Conservation (phyloP, 1,139 yeast genomes). For the Protomyces inundatus region DNA sequence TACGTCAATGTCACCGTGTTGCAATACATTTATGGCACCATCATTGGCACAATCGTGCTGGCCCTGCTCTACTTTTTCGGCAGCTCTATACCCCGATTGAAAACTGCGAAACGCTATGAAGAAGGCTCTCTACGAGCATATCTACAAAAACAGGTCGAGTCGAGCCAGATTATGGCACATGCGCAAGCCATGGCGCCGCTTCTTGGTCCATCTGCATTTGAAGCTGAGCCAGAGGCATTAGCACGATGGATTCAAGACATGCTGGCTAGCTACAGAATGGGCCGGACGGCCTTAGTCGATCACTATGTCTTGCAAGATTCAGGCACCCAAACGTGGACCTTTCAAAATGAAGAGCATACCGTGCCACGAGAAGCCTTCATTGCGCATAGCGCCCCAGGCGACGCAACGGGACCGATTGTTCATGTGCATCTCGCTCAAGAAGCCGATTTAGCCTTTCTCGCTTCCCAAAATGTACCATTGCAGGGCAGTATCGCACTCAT, state of each 20-base stretch:
- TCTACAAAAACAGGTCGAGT: slow-evolving; percentile 6
- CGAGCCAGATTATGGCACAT: not conserved
- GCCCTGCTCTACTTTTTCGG: slow-evolving; percentile 15
- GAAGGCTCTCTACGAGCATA: slow-evolving; percentile 16
- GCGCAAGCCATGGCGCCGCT: slow-evolving; percentile 4
- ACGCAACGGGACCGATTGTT: slow-evolving; percentile 50
- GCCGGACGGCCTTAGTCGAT: slow-evolving; percentile 16
- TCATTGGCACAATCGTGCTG: slow-evolving; percentile 15
- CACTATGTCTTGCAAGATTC: slow-evolving; percentile 10
- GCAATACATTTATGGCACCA: slow-evolving; percentile 17
- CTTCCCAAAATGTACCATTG: slow-evolving; percentile 40
- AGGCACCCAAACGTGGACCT: not conserved
- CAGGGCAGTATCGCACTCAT: slow-evolving; percentile 53
- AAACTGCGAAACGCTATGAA: slow-evolving; percentile 3
- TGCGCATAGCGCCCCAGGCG: slow-evolving; percentile 44
- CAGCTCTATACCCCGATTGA: slow-evolving; percentile 11
- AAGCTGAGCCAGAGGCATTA: not conserved
- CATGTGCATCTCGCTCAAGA: slow-evolving; percentile 63
- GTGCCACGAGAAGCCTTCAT: not conserved
- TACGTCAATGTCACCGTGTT: slow-evolving; percentile 17
- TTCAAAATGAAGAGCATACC: not conserved
- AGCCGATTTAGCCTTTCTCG: slow-evolving; percentile 52
- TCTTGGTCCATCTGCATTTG: not conserved
- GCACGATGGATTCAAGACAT: slow-evolving; percentile 9
- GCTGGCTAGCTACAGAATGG: slow-evolving; percentile 13